Base-by-base conservation (phyloP, 2,329 filamentous ascomycete species). In the Periconia sp. region DNA sequence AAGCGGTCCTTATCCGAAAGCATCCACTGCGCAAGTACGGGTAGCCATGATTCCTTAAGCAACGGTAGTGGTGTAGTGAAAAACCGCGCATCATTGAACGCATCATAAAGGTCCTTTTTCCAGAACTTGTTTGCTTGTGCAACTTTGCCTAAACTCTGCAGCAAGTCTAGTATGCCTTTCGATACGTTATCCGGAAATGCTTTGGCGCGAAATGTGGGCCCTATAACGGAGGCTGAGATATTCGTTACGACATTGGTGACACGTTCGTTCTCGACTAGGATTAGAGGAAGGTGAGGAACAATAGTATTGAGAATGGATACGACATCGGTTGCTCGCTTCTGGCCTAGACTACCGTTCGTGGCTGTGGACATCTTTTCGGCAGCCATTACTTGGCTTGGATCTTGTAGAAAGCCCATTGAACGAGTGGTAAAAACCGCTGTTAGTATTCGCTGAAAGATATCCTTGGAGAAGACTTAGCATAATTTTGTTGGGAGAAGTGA, bases 351-450 rank as follows among this genome's bases (percentile, higher is more conserved):
- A 51, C 72, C 67, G 29, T 68, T 69, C 2, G 63, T 63, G 11
- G 36, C 32, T 3, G 41, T 19, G 6, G 40, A 26, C 5, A 44
- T 21, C 37, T 67, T 66, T 15, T 64, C 59, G 12, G 30, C 37
- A 9, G 48, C 38, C 23, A 41, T 51, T 12, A 73, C 62, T 29
- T 75, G 63, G n/a, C 65, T 67, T 10, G 64, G 61, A 26, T 89
- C 79, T 46, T 83, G 86, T 1, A 84, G 73, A 54, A 90, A 87
- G 2, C 84, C 85, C 54, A 90, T 79, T 1, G 92, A 90, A 28
- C 89, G 84, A 7, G 90, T 95, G 0, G 94, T 96, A 66, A 97
- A 96, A 2, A 95, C 87, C n/a, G 92, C 94, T 3, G 92, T 89
- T 11, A 99, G 78, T 1, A 99, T 80, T 12, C 92, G 82, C 10